Evolutionary conservation across 2,329 filamentous ascomycete species (phyloP), one percentile per base, ranked within the genome.

Genomic region (Fusarium euwallaceae): DNA sequence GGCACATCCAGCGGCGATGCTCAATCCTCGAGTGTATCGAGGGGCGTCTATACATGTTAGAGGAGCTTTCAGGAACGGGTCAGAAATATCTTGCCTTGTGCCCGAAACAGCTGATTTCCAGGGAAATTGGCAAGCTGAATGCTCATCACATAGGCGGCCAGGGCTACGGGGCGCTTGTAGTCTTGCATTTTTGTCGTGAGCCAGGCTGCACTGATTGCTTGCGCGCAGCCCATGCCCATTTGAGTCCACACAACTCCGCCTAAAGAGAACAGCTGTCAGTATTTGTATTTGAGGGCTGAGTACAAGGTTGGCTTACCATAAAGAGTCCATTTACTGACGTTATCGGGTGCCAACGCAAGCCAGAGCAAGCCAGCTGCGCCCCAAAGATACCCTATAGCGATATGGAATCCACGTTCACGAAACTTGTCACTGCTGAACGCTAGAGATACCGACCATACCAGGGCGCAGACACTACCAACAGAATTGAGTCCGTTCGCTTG

Each of bases 61-160:
- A n/a, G n/a, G n/a, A n/a, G n/a, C n/a, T n/a, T n/a, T n/a, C n/a
- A n/a, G n/a, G n/a, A n/a, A n/a, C n/a, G n/a, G n/a, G n/a, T n/a
- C n/a, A n/a, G n/a, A n/a, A n/a, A n/a, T n/a, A n/a, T n/a, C n/a
- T n/a, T n/a, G n/a, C n/a, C 79, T 74, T 79, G 63, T 2, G 70
- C 34, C 5, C 78, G 73, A 14, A 81, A 81, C 0, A 81, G 43
- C 22, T 81, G 79, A n/a, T 79, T 81, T 1, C 79, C 80, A 2
- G 76, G 78, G 17, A 81, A 80, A 34, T 77, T 81, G 37, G 80
- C 79, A 11, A 81, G 76, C 36, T 81, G 80, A 10, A 81, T 77
- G 48, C 77, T 79, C 78, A 81, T 79, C 1, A 81, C 80, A 64
- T 81, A 81, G 1, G 79, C 79, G 20, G 79, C 80, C 8, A 81